Evolutionary conservation across 2,329 filamentous ascomycete genomes (phyloP).

Genomic region (Aspergillus sergii): DNA sequence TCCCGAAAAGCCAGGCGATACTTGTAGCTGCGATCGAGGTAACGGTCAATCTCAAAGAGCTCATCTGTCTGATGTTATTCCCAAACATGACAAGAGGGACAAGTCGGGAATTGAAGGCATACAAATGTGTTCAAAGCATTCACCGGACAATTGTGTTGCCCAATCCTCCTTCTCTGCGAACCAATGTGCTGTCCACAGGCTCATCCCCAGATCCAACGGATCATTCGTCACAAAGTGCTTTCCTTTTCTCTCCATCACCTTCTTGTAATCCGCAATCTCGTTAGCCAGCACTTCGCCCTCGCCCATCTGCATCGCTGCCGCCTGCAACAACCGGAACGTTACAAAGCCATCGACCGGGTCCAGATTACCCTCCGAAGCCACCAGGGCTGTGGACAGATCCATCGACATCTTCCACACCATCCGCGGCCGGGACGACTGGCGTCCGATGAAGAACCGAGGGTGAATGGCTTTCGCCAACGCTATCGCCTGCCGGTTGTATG

Average conservation of each 20-base stretch:
- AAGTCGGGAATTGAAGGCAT: background rate
- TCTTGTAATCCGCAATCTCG: conserved; percentile 58
- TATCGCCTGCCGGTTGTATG: conserved; percentile 56
- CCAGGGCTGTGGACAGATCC: conserved; percentile 52
- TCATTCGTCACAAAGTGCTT: conserved; percentile 51
- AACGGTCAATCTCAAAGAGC: conserved; percentile 38
- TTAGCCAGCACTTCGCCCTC: conserved; percentile 42
- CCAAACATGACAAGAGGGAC: background rate
- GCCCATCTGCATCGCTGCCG: conserved; percentile 36
- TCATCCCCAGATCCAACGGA: conserved; percentile 62
- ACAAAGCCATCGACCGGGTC: conserved; percentile 60
- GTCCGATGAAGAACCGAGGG: conserved; percentile 52
- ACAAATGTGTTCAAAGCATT: conserved; percentile 44
- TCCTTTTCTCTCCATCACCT: conserved; percentile 51
- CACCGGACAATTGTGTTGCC: conserved; percentile 44
- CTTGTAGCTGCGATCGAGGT: conserved; percentile 37
- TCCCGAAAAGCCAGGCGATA: conserved; percentile 57
- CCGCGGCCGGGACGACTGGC: conserved; percentile 33
- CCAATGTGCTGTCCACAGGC: conserved; percentile 60
- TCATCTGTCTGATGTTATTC: conserved; percentile 29
- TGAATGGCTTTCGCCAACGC: conserved; percentile 57
- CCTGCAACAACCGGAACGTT: conserved; percentile 53
- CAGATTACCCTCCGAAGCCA: conserved; percentile 56
- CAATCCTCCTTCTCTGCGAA: conserved; percentile 51
- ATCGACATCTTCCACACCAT: conserved; percentile 62